A percentile compares a stretch with the other conserved stretches of the same genome.
Conservation (phyloP, 2,329 filamentous ascomycete species). For the Penicillium glabrum region DNA sequence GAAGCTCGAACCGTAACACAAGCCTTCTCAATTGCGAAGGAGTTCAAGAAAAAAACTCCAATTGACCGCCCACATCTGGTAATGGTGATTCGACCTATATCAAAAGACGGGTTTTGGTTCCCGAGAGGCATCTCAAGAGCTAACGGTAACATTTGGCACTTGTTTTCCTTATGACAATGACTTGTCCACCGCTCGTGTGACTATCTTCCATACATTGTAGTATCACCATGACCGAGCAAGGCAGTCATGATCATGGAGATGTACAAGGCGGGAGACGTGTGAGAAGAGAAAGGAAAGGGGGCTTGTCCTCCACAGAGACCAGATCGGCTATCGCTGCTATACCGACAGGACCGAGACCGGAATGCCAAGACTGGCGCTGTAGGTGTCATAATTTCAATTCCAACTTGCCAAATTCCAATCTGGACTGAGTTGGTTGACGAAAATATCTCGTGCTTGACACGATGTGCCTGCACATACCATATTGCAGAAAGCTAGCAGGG, state of each 20-base stretch:
- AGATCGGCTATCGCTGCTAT: constrained; percentile 1
- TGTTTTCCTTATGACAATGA: constrained; percentile 1
- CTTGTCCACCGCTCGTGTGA: constrained; percentile 15
- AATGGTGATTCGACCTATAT: background rate
- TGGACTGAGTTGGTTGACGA: background rate
- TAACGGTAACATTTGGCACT: constrained; percentile 9
- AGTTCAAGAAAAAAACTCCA: background rate
- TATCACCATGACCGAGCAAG: background rate
- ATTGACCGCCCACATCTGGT: background rate
- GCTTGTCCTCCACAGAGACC: background rate
- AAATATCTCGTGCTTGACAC: background rate
- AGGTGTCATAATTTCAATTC: constrained; percentile 1
- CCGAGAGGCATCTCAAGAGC: background rate
- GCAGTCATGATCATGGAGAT: constrained; percentile 2
- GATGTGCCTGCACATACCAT: background rate
- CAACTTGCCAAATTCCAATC: background rate
- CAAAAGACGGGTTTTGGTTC: background rate
- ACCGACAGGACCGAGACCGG: constrained; percentile 2
- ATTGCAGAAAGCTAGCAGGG: background rate
- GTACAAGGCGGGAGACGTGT: background rate
- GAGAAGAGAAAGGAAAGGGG: background rate
- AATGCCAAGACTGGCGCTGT: background rate
- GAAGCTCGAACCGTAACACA: constrained; percentile 14
- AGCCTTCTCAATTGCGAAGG: background rate
- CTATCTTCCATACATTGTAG: constrained; percentile 8